Conservation (phyloP, 192 early-diverging fungal species). For the Backusella westeae region DNA sequence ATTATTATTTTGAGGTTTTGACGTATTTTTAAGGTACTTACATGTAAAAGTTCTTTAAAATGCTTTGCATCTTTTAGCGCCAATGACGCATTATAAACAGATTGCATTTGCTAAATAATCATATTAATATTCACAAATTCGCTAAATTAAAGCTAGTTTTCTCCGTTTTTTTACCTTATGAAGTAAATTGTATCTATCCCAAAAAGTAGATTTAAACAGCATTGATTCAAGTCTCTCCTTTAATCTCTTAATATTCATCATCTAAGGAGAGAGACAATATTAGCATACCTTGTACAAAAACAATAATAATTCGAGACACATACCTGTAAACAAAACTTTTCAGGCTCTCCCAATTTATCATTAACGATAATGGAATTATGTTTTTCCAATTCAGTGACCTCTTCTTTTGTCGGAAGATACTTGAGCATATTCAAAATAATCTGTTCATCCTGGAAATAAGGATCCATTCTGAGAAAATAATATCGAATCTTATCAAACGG, state of each 20-base stretch:
- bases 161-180: constrained; percentile 42
- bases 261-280: constrained; percentile 32
- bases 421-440: constrained; percentile 45
- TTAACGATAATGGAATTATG: constrained; percentile 59
- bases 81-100: constrained; percentile 63
- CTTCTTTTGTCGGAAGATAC: constrained; percentile 68
- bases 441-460: constrained; percentile 54
- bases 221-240: constrained; percentile 70
- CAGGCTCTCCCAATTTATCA: constrained; percentile 53
- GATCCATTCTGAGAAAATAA: constrained; percentile 65
- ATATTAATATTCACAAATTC: neutral
- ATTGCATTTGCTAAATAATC: constrained; percentile 45
- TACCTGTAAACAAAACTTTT: constrained; percentile 70
- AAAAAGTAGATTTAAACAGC: constrained; percentile 63
- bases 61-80: constrained; percentile 62
- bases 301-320: neutral
- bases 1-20: too few species aligned
- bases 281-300: neutral
- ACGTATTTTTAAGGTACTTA: constrained; percentile 18
- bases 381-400: constrained; percentile 55
- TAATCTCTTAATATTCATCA: constrained; percentile 71
- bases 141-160: too few species aligned
- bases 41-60: constrained; percentile 71
- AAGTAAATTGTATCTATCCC: constrained; percentile 58
- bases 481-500: constrained; percentile 65